phyloP scores from a whole-genome alignment of 2,329 filamentous ascomycete species.

The Aspergillus caelatus region DNA sequence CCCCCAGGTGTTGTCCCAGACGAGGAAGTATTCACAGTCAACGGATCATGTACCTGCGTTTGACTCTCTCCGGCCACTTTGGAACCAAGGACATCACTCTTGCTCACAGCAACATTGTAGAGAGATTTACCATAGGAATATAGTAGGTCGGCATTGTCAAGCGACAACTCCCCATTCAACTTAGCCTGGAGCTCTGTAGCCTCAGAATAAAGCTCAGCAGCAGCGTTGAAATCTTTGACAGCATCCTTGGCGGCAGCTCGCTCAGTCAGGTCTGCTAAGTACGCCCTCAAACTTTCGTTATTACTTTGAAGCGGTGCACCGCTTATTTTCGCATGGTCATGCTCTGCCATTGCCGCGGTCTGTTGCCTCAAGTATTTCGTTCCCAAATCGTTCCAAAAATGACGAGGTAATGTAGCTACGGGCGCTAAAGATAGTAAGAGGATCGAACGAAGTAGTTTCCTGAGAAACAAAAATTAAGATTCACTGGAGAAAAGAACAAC shows the following conservation, averaged over 20 bases:
- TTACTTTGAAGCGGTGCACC: conserved; percentile 20
- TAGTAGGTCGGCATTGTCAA: conserved; percentile 88
- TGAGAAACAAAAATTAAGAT: background rate
- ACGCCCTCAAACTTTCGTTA: conserved; percentile 55
- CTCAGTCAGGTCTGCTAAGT: conserved; percentile 75
- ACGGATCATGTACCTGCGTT: conserved; percentile 55
- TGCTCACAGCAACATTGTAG: conserved; percentile 90
- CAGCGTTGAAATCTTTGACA: conserved; percentile 83
- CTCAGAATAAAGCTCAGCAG: conserved; percentile 83
- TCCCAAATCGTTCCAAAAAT: background rate
- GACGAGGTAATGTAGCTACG: background rate
- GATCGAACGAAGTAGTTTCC: background rate
- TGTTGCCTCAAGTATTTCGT: background rate
- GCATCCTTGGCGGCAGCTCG: conserved; percentile 84
- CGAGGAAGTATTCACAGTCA: conserved; percentile 42
- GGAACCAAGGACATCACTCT: conserved; percentile 90
- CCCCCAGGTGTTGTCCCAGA: conserved; percentile 20
- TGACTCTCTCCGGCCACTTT: conserved; percentile 66
- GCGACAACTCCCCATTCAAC: conserved; percentile 87
- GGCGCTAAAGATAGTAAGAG: background rate
- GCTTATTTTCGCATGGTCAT: conserved; percentile 17
- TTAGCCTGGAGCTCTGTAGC: conserved; percentile 88
- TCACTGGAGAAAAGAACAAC: background rate
- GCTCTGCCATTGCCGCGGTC: conserved; percentile 29
- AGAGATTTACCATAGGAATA: conserved; percentile 93